Conservation (phyloP, 2,329 filamentous ascomycete species). For the Aureobasidium namibiae region DNA sequence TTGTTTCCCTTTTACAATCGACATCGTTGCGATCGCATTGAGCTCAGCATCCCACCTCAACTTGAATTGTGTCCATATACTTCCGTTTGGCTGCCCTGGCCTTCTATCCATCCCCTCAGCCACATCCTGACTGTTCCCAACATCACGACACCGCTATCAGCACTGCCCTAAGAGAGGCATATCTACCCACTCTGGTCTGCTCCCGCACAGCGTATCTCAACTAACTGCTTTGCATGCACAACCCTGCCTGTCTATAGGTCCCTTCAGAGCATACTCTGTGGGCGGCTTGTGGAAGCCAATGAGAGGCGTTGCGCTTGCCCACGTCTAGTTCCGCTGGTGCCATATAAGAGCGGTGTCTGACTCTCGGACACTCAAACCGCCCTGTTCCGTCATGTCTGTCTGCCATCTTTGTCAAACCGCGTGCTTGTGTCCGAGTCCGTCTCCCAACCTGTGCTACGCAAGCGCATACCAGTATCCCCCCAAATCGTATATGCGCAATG, state of each 20-base stretch:
- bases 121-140: not conserved
- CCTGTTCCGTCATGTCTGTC: conserved; percentile 1
- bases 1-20: conserved; percentile 2
- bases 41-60: not conserved
- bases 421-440: conserved; percentile 1
- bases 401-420: not conserved
- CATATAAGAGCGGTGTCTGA: conserved; percentile 13
- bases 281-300: conserved; percentile 11
- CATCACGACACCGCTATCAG: not conserved
- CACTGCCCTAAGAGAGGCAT: not conserved
- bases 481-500: conserved; percentile 1
- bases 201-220: not conserved
- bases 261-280: not conserved
- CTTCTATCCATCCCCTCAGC: not conserved
- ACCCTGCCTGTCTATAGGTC: not conserved
- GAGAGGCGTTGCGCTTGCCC: conserved; percentile 11
- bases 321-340: conserved; percentile 12
- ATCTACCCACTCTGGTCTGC: not conserved
- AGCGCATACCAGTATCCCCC: conserved; percentile 8
- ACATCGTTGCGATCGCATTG: not conserved
- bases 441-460: conserved; percentile 2
- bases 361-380: conserved; percentile 2
- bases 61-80: not conserved
- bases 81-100: conserved; percentile 3
- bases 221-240: not conserved